phyloP scores from a whole-genome alignment of 495 filamentous ascomycete genomes.

The Darksidea phi region DNA sequence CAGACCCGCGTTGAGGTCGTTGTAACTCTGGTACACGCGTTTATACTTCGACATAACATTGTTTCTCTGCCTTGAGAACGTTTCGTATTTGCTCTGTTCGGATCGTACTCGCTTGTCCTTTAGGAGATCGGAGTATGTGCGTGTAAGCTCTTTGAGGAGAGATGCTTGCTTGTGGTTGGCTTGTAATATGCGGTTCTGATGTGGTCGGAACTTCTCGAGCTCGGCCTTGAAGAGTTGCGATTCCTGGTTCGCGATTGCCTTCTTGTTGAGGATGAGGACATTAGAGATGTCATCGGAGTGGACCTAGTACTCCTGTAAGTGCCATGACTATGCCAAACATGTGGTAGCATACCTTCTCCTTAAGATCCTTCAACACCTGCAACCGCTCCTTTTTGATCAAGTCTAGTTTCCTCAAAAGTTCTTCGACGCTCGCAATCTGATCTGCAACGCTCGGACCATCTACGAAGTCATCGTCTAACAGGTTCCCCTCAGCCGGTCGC shows the following conservation, averaged over 20 bases:
- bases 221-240: conserved; percentile 87
- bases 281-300: conserved; percentile 97
- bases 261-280: conserved; percentile 95
- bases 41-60: conserved; percentile 84
- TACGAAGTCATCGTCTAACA: conserved; percentile 83
- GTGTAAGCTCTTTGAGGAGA: conserved; percentile 91
- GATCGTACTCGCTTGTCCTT: conserved; percentile 92
- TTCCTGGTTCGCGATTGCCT: conserved; percentile 84
- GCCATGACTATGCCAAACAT: background rate
- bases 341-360: conserved; percentile 73
- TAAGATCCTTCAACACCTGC: conserved; percentile 92
- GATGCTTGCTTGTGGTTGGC: conserved; percentile 91
- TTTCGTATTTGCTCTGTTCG: conserved; percentile 92
- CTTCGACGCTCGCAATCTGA: conserved; percentile 86
- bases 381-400: conserved; percentile 85
- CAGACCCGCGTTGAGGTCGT: conserved; percentile 83
- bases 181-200: conserved; percentile 86
- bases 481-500: conserved; percentile 63
- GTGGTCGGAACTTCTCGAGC: conserved; percentile 91
- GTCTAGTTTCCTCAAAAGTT: conserved; percentile 86
- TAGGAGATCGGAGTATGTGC: conserved; percentile 79
- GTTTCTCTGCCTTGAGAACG: conserved; percentile 76
- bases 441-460: conserved; percentile 75
- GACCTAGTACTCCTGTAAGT: conserved; percentile 55
- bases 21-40: conserved; percentile 86